These are phyloP conservation scores for Actinomortierella ambigua DNA, from an alignment of 371 early-diverging fungal species.

Conservation along the genomic window DNA sequence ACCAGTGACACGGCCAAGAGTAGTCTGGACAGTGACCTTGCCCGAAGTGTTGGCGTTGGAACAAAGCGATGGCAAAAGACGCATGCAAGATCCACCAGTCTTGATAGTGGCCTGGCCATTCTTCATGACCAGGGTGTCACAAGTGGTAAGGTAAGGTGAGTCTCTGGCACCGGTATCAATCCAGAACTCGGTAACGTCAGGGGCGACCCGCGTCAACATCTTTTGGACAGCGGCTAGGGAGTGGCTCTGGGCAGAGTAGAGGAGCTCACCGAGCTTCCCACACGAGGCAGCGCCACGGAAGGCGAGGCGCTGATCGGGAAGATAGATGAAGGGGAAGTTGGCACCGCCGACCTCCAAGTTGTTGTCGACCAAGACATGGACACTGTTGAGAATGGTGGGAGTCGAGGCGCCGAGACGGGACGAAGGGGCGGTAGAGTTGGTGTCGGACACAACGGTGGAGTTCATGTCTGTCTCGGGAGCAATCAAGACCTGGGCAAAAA, in stretches of 20 bases:
- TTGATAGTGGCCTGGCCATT: constrained; percentile 31
- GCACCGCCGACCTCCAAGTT: constrained; percentile 41
- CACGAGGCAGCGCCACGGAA: constrained; percentile 21
- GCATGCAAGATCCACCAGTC: constrained; percentile 33
- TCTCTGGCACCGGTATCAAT: constrained; percentile 38
- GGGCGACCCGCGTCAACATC: constrained; percentile 29
- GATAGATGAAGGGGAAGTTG: constrained; percentile 35
- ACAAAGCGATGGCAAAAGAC: constrained; percentile 41
- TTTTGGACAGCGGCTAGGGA: constrained; percentile 25
- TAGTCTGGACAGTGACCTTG: constrained; percentile 25
- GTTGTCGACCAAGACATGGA: constrained; percentile 40
- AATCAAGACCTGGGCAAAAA: constrained; percentile 40
- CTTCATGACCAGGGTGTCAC: constrained; percentile 36
- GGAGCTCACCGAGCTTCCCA: constrained; percentile 30
- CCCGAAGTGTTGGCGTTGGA: constrained; percentile 33
- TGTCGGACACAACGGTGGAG: constrained; percentile 13
- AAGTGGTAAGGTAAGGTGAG: constrained; percentile 20
- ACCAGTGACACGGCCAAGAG: constrained; percentile 19
- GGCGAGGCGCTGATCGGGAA: constrained; percentile 38
- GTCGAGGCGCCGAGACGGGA: constrained; percentile 1
- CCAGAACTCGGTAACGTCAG: constrained; percentile 31
- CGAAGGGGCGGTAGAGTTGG: constrained; percentile 6
- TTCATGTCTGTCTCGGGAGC: constrained; percentile 40
- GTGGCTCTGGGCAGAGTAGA: constrained; percentile 37
- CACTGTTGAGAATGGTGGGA: constrained; percentile 26